These are phyloP conservation scores for Penicillium sp. DNA, from an alignment of 2,329 filamentous ascomycete species.

Conservation along the genomic window DNA sequence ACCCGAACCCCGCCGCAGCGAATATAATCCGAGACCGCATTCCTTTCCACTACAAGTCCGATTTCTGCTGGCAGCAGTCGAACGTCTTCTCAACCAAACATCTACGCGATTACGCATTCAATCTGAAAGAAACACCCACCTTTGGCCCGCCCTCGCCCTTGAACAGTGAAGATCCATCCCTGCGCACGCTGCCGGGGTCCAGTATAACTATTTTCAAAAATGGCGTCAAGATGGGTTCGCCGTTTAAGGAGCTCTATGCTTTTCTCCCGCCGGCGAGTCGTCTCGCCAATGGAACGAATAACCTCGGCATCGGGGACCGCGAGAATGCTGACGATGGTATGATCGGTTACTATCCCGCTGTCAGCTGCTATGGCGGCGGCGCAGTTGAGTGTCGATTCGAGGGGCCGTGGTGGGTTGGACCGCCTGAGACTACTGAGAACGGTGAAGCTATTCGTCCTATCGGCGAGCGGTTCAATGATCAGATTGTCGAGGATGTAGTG, in stretches of 20 bases:
- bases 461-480: slow-evolving; percentile 82
- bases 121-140: slow-evolving; percentile 50
- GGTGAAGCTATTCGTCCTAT: slow-evolving; percentile 61
- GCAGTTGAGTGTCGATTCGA: slow-evolving; percentile 94
- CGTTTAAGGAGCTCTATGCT: slow-evolving; percentile 84
- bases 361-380: slow-evolving; percentile 89
- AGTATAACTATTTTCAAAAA: slow-evolving; percentile 93
- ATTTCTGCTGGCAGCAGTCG: slow-evolving; percentile 83
- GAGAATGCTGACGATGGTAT: slow-evolving; percentile 92
- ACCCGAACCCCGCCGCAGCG: slow-evolving; percentile 64
- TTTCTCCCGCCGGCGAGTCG: slow-evolving; percentile 87
- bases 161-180: slow-evolving; percentile 71
- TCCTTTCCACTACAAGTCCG: slow-evolving; percentile 89
- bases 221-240: slow-evolving; percentile 79
- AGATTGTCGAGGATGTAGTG: slow-evolving; percentile 91
- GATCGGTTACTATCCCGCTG: slow-evolving; percentile 91
- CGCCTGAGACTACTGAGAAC: slow-evolving; percentile 58
- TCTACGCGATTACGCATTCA: slow-evolving; percentile 70
- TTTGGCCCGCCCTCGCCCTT: slow-evolving; percentile 58
- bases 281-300: slow-evolving; percentile 48
- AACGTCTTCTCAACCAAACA: slow-evolving; percentile 75
- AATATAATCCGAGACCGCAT: slow-evolving; percentile 95
- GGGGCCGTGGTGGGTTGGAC: slow-evolving; percentile 88
- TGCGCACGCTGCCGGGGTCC: slow-evolving; percentile 85
- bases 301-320: slow-evolving; percentile 67